phyloP scores from a whole-genome alignment of 495 filamentous ascomycete genomes.

The Aspergillus incahuasiensis region DNA sequence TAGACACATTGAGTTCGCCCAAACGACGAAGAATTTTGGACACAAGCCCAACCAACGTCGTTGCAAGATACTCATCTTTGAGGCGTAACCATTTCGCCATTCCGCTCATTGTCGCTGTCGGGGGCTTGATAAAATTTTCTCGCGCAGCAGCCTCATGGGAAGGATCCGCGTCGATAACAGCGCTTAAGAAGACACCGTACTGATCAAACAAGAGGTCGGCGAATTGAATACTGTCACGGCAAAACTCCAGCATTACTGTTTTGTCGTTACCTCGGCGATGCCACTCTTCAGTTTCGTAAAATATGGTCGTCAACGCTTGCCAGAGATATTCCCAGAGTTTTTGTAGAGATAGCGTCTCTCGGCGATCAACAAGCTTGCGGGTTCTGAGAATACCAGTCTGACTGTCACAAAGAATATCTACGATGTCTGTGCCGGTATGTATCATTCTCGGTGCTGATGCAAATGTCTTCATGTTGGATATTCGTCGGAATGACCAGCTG shows the following conservation, averaged over 20 bases:
- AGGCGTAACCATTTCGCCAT: slow-evolving; percentile 82
- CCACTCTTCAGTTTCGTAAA: slow-evolving; percentile 78
- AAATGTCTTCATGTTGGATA: slow-evolving; percentile 56
- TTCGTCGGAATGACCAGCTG: slow-evolving; percentile 55
- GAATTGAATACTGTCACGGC: slow-evolving; percentile 88
- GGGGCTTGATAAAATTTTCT: slow-evolving; percentile 48
- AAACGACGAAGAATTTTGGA: slow-evolving; percentile 70
- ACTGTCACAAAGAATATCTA: slow-evolving; percentile 77
- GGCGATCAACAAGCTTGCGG: slow-evolving; percentile 50
- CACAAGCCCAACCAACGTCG: slow-evolving; percentile 62
- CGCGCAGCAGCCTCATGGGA: slow-evolving; percentile 39
- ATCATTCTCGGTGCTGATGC: slow-evolving; percentile 65
- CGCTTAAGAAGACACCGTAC: slow-evolving; percentile 70
- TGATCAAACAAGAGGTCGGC: slow-evolving; percentile 80
- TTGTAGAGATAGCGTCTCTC: slow-evolving; percentile 59
- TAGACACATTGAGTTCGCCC: slow-evolving; percentile 60
- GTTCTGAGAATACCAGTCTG: slow-evolving; percentile 74
- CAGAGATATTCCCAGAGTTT: slow-evolving; percentile 80
- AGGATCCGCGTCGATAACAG: slow-evolving; percentile 47
- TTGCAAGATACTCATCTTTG: slow-evolving; percentile 76
- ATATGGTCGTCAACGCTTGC: slow-evolving; percentile 74
- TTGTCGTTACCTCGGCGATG: slow-evolving; percentile 62
- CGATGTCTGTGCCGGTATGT: slow-evolving; percentile 67
- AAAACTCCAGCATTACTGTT: slow-evolving; percentile 79
- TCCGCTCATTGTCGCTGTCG: slow-evolving; percentile 57